A percentile compares a stretch with the other conserved stretches of the same genome.
phyloP scores from a whole-genome alignment of 768 basidiomycete species.

The Mycena amicta region DNA sequence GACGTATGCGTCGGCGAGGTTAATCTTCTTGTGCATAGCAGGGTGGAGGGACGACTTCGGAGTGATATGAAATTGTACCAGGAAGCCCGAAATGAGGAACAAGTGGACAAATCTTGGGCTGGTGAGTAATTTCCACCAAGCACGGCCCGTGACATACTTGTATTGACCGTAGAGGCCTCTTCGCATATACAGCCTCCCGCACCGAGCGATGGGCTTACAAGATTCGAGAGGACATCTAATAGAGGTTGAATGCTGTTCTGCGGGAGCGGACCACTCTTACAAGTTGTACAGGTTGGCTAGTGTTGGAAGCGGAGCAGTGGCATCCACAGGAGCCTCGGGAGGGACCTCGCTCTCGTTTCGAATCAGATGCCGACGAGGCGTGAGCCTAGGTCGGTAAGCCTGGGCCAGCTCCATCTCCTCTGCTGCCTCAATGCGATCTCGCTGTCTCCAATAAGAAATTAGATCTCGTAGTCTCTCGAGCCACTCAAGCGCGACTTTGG shows the following conservation, averaged over 20 bases:
- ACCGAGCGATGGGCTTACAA: constrained; percentile 74
- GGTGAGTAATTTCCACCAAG: not conserved
- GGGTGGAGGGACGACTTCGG: constrained; percentile 59
- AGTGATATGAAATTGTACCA: constrained; percentile 73
- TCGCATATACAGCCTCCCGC: constrained; percentile 74
- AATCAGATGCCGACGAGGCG: constrained; percentile 52
- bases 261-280: no score
- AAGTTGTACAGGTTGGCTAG: constrained; percentile 78
- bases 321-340: constrained; percentile 56
- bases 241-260: not conserved
- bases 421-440: constrained; percentile 73
- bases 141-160: constrained; percentile 54
- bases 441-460: constrained; percentile 76
- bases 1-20: constrained; percentile 75
- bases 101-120: constrained; percentile 63
- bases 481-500: constrained; percentile 80
- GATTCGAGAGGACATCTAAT: constrained; percentile 67
- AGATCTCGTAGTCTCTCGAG: constrained; percentile 73
- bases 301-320: constrained; percentile 56
- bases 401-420: constrained; percentile 82
- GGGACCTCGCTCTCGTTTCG: constrained; percentile 42
- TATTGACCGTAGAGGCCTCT: constrained; percentile 76
- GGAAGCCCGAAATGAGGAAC: constrained; percentile 72
- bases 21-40: constrained; percentile 55
- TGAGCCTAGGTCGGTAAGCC: constrained; percentile 58